Base-by-base conservation (phyloP, 2,329 filamentous ascomycete species). In the Xylariaceae sp. region DNA sequence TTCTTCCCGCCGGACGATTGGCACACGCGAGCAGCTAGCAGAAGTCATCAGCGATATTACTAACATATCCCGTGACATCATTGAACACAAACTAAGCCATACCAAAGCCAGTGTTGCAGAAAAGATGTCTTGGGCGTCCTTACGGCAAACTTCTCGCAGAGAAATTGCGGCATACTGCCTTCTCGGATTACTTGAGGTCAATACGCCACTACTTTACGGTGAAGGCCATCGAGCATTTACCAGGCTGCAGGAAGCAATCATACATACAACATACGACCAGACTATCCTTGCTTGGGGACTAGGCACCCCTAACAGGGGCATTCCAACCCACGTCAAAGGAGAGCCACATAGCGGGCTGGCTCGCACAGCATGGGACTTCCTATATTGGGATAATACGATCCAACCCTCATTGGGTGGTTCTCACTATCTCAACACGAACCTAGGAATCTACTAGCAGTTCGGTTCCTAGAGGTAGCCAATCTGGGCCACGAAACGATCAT, bases 171-270 rank as follows among this genome's bases (percentile, higher is more conserved):
- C 40, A 10, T 42, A 42, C 19, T 42, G 25, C 12, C 40, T 42
- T 19, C 12, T 42, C 4, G 40, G 40, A 7, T 10, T 42, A 6
- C 34, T 42, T 27, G 20, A 22, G 12, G 17, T 42, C 25, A 8
- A 33, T 16, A 42, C 34, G 40, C 23, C 40, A 14, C 6, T 42
- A 16, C 12, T 42, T 12, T 42, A 42, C 20, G 40, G 40, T 20
- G 25, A 42, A 21, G 40, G 27, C 6, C 19, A 33, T 23, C 8
- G 22, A 7, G 40, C 40, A 14, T 42, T 42, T 17, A 4, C 22
- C 25, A 8, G 40, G 6, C 27, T 42, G 14, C 25, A 42, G 22
- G 14, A 20, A 14, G 40, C 32, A 21, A 42, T 42, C 12, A 20
- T 20, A n/a, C 25, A 29, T 12, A 10, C 10, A 6, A 25, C 14